A percentile compares a stretch with the other conserved stretches of the same genome.
Conservation (phyloP, 495 filamentous ascomycete genomes). For the Wilcoxina mikolae region DNA sequence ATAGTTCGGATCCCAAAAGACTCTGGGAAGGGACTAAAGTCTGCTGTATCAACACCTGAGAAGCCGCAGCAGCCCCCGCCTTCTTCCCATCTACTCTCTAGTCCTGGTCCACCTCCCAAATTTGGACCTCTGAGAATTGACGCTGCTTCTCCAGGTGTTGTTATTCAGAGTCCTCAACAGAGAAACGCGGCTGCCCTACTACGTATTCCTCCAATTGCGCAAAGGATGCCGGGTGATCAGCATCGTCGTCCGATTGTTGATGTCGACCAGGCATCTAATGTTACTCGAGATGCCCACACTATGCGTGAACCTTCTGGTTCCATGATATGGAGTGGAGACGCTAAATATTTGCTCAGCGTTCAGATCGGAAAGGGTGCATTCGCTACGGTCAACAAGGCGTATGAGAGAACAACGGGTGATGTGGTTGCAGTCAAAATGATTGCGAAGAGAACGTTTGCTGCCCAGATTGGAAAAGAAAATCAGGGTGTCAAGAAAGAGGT, state of each 20-base stretch:
- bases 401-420: conserved; percentile 60
- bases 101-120: not conserved
- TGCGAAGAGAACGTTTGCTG: conserved; percentile 76
- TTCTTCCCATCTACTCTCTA: too few species aligned
- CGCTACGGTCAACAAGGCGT: conserved; percentile 76
- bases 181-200: conserved; percentile 20
- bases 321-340: conserved; percentile 61
- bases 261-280: not conserved
- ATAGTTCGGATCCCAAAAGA: conserved; percentile 69
- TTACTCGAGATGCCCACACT: conserved; percentile 1
- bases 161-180: not conserved
- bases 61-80: too few species aligned
- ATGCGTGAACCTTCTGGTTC: conserved; percentile 6
- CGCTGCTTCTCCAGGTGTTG: conserved; percentile 3
- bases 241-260: conserved; percentile 1
- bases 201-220: conserved; percentile 14
- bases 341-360: conserved; percentile 65
- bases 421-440: conserved; percentile 84
- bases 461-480: conserved; percentile 57
- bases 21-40: conserved; percentile 38
- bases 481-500: conserved; percentile 69
- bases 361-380: conserved; percentile 85
- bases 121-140: conserved; percentile 1
- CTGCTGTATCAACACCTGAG: conserved; percentile 19
- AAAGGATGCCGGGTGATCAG: not conserved